Evolutionary conservation across 2,329 filamentous ascomycete species (phyloP).

Genomic region (Helotiales sp.): DNA sequence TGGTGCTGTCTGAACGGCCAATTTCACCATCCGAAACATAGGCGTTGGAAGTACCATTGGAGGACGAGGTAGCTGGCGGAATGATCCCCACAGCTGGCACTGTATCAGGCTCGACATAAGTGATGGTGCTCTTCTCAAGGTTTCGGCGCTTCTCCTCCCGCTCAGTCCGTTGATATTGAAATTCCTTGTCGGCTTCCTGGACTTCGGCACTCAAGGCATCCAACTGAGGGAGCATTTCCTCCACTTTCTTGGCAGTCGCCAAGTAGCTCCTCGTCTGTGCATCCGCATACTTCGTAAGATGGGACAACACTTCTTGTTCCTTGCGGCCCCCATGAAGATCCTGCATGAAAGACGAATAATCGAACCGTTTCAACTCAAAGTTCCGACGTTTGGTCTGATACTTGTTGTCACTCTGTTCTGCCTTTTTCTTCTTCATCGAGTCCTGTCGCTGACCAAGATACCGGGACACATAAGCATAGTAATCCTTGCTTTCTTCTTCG

Average conservation of each 20-base stretch:
- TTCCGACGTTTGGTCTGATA: slow-evolving; percentile 92
- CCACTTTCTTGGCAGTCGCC: slow-evolving; percentile 80
- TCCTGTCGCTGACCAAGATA: slow-evolving; percentile 97
- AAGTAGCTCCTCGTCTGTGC: slow-evolving; percentile 84
- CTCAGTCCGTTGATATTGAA: slow-evolving; percentile 91
- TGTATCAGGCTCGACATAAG: slow-evolving; percentile 69
- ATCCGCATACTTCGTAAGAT: slow-evolving; percentile 92
- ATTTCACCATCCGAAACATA: slow-evolving; percentile 67
- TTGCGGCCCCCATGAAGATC: slow-evolving; percentile 98
- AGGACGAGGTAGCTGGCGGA: slow-evolving; percentile 31
- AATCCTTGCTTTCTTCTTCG: slow-evolving; percentile 97
- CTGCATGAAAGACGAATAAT: slow-evolving; percentile 99
- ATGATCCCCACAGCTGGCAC: slow-evolving; percentile 42
- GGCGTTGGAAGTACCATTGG: slow-evolving; percentile 30
- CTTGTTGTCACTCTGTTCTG: slow-evolving; percentile 90
- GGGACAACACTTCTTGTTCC: slow-evolving; percentile 93
- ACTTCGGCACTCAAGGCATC: slow-evolving; percentile 88
- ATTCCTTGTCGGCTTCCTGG: slow-evolving; percentile 92
- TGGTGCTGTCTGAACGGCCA: slow-evolving; percentile 71
- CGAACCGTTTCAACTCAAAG: slow-evolving; percentile 96
- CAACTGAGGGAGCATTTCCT: slow-evolving; percentile 81
- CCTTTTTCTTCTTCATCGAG: slow-evolving; percentile 95
- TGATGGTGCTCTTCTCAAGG: slow-evolving; percentile 82
- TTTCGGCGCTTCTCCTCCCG: slow-evolving; percentile 90
- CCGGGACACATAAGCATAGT: slow-evolving; percentile 90